Evolutionary conservation across 768 basidiomycete genomes (phyloP).

Genomic region (Lactarius indigo): DNA sequence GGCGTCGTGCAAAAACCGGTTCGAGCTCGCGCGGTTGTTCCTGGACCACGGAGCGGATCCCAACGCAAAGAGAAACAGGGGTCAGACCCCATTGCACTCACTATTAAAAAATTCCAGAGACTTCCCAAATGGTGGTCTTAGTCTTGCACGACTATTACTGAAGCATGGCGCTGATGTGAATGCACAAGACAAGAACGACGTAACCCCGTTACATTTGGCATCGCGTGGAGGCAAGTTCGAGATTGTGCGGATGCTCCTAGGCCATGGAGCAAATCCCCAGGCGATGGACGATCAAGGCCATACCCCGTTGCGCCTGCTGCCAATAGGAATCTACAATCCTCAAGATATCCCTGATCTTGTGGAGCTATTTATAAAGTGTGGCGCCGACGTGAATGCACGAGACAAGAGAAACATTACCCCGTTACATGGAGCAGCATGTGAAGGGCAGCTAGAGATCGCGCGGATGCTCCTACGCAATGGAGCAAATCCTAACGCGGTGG

Average conservation of each 20-base stretch:
- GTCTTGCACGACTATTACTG: not conserved
- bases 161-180: not conserved
- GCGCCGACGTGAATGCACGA: not conserved
- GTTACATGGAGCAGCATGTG: not conserved
- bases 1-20: too few species aligned
- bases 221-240: not conserved
- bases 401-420: not conserved
- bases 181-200: not conserved
- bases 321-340: accelerated
- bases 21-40: too few species aligned
- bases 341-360: not conserved
- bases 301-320: not conserved
- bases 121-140: not conserved
- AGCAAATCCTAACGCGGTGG: not conserved
- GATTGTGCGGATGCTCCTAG: not conserved
- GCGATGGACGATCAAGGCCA: not conserved
- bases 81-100: not conserved
- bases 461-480: not conserved
- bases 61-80: too few species aligned
- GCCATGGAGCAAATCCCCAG: not conserved
- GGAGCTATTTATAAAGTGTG: not conserved
- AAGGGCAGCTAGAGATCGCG: not conserved
- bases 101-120: not conserved
- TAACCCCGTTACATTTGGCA: not conserved
- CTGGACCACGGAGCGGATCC: too few species aligned